Evolutionary conservation across 768 basidiomycete genomes (phyloP).

Genomic region (Boletellus sp.): DNA sequence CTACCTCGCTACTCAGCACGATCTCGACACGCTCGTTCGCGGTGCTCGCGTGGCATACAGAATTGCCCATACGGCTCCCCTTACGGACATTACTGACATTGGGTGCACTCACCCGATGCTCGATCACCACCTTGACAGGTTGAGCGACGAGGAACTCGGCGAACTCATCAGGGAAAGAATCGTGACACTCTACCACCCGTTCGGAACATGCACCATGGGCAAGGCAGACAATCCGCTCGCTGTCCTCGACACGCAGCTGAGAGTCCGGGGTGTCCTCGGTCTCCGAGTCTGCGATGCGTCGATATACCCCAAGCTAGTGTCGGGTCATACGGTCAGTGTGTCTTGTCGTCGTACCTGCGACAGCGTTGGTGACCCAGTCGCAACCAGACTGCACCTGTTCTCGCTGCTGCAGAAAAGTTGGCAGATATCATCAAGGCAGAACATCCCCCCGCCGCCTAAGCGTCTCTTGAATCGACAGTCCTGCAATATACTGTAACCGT

Average conservation of each 20-base stretch:
- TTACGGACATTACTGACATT: constrained; percentile 35
- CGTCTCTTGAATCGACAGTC: too few species aligned
- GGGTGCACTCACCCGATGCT: constrained; percentile 26
- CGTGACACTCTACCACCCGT: constrained; percentile 44
- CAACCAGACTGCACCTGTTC: constrained; percentile 25
- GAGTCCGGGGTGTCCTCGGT: constrained; percentile 40
- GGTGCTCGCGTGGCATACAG: constrained; percentile 38
- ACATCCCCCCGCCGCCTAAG: constrained; percentile 2
- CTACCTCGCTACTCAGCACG: constrained; percentile 41
- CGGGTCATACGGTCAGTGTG: constrained; percentile 43
- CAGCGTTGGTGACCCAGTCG: background rate
- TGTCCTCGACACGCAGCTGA: constrained; percentile 41
- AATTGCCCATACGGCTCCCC: constrained; percentile 37
- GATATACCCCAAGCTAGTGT: constrained; percentile 40
- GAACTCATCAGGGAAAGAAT: constrained; percentile 31
- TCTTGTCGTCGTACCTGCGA: background rate
- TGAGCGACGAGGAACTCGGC: constrained; percentile 35
- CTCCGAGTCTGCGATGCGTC: constrained; percentile 48
- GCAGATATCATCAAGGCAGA: constrained; percentile 32
- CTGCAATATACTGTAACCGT: too few species aligned
- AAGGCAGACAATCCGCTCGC: constrained; percentile 37
- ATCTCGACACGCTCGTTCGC: constrained; percentile 38
- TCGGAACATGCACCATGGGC: constrained; percentile 37
- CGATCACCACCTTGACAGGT: constrained; percentile 36
- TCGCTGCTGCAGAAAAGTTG: constrained; percentile 35